A percentile compares a stretch with the other conserved stretches of the same genome.
Conservation (phyloP, 2,329 filamentous ascomycete species). For the Hymenoscyphus occultus region DNA sequence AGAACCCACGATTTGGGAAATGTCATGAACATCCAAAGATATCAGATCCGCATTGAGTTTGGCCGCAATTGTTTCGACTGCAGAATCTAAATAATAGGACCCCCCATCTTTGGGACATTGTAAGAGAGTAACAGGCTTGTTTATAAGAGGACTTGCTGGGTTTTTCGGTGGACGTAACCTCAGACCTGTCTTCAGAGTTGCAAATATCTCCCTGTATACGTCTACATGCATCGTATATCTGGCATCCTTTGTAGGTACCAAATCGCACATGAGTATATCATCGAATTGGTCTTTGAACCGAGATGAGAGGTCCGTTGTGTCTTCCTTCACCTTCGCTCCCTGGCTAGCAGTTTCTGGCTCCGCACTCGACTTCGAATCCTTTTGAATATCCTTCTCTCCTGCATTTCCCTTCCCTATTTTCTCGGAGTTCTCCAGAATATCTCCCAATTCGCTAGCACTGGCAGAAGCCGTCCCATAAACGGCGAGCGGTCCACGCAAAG, state of each 20-base stretch:
- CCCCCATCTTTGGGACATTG: slow-evolving; percentile 57
- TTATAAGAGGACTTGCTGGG: slow-evolving; percentile 40
- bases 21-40: slow-evolving; percentile 63
- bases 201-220: slow-evolving; percentile 41
- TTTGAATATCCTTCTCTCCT: not conserved
- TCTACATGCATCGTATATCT: slow-evolving; percentile 33
- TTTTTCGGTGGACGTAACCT: slow-evolving; percentile 41
- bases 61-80: slow-evolving; percentile 62
- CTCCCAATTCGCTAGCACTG: not conserved
- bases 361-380: not conserved
- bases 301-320: not conserved
- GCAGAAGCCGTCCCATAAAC: slow-evolving; percentile 17
- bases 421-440: not conserved
- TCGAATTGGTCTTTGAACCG: not conserved
- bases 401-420: slow-evolving; percentile 10
- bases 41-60: slow-evolving; percentile 65
- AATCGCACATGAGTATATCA: slow-evolving; percentile 11
- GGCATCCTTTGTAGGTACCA: slow-evolving; percentile 21
- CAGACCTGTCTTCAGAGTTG: slow-evolving; percentile 50
- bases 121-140: slow-evolving; percentile 55
- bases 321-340: not conserved
- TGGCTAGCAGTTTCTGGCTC: not conserved
- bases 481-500: slow-evolving; percentile 23
- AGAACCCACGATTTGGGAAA: slow-evolving; percentile 66
- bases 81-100: slow-evolving; percentile 51